A percentile compares a stretch with the other conserved stretches of the same genome.
These are phyloP conservation scores for Sphagnum magellanicum DNA, from an alignment of 228 moss, liverwort and hornwort species.

Conservation along the genomic window DNA sequence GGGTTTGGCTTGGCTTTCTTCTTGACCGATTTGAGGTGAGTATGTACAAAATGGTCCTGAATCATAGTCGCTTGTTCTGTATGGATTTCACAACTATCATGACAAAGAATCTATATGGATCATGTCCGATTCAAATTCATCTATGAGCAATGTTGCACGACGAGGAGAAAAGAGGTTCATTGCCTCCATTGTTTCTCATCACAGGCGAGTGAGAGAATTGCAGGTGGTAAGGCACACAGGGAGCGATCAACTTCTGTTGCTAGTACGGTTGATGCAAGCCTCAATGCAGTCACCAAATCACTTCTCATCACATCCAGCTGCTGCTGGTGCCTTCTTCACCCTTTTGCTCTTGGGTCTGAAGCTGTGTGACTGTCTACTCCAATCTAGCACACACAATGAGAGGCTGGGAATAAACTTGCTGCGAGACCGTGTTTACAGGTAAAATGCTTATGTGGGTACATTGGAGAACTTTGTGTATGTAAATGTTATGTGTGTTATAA, in stretches of 20 bases:
- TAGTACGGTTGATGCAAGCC: conserved; percentile 67
- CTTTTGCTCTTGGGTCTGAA: conserved; percentile 64
- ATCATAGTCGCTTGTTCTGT: background rate
- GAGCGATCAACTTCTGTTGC: conserved; percentile 58
- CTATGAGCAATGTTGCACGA: too few relatives aligned
- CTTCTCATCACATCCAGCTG: conserved; percentile 70
- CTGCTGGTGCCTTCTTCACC: conserved; percentile 69
- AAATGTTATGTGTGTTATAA: too few relatives aligned
- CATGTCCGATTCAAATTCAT: background rate
- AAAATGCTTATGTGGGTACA: background rate
- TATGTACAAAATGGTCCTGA: too few relatives aligned
- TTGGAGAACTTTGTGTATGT: too few relatives aligned
- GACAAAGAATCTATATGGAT: background rate
- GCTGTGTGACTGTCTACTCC: conserved; percentile 46
- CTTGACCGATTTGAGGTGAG: conserved; percentile 72
- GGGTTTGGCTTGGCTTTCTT: conserved; percentile 73
- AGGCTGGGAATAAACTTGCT: conserved; percentile 40
- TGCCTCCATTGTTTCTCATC: background rate
- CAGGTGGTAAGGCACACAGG: conserved; percentile 63
- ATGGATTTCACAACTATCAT: background rate
- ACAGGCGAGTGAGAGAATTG: conserved; percentile 3
- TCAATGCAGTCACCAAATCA: conserved; percentile 50
- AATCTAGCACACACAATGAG: conserved; percentile 31
- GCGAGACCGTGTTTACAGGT: conserved; percentile 66
- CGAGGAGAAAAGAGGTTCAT: too few relatives aligned